Base-by-base conservation (phyloP, 805 yeast species). In the Kodamaea hsintzibuensis region DNA sequence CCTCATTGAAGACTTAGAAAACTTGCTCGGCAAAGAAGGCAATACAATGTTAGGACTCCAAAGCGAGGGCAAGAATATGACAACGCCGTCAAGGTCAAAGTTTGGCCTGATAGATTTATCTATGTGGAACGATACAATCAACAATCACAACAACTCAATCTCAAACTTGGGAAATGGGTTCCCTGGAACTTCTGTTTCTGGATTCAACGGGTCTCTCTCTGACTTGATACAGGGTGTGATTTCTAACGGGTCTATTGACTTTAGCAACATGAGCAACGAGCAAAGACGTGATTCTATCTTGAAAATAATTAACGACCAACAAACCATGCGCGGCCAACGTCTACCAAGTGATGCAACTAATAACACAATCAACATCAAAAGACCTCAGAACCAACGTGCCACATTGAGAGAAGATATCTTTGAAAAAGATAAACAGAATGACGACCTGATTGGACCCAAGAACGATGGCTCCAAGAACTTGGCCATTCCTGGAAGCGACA, bases 211-310 rank as follows among this genome's bases (percentile, higher is more conserved):
- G 10, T 68, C 70, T 49, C 49, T 73, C 51, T 62, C 65, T 22
- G 74, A 69, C 35, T 62, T 74, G 7, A 55, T 76, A 22, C 69
- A 74, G 17, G 73, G 73, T 7, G 57, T 69, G 55, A 58, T 58
- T 10, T 67, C 68, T 38, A 73, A 68, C 55, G 77, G 76, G 4
- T 69, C 72, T 42, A 66, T 73, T 33, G 78, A 74, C 54, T 67
- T 74, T 25, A 66, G 63, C 53, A 68, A 67, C 47, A 73, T 74
- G 74, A 72, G 71, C 55, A 63, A 68, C 46, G 74, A 72, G 53
- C 76, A 74, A 57, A 65, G 79, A 44, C 59, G 79, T 52, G 74
- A 72, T 52, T 72, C 77, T 2, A 68, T 76, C 4, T 59, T 74
- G 50, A 74, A 73, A 54, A 59, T 68, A 12, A 62, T 75, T 33